Evolutionary conservation across 129 eudicot genomes (phyloP), one percentile per base, ranked within the genome.

Genomic region (Pittosporum tobira): DNA sequence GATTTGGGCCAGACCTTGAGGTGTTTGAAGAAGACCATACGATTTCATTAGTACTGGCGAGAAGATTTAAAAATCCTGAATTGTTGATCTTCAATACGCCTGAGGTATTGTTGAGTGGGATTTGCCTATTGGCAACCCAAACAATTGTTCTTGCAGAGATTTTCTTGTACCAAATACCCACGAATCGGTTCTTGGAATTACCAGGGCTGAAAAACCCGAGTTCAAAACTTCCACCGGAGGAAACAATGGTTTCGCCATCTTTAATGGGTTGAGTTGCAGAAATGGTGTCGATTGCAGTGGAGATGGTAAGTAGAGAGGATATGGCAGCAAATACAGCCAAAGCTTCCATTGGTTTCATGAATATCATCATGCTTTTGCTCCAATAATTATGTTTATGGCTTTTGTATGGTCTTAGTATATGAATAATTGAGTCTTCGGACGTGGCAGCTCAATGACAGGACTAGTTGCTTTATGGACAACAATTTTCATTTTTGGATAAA

Each of bases 81-180:
- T 52, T 48, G 4, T 48, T 62, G 1, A 81, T 26, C 34, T 70
- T 69, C 57, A 84, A 46, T 37, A 66, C 21, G 0, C 85, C 85
- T 13, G 72, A 51, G 6, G 45, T 65, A 47, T 48, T 51, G 1
- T 25, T 44, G 46, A 84, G 46, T 2, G 94, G 88, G 29, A 50
- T 19, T 27, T 65, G 40, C 66, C 87, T 66, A 57, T 80, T 72
- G 25, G 79, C 77, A 5, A 80, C 82, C 79, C 83, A 80, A 64
- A 75, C 79, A 2, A 68, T 71, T 1, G 69, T 72, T 57, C 55
- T 64, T 10, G 21, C 0, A 29, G 73, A 62, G 15, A 73, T 48
- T 10, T 45, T 63, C n/a, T 67, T 66, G 73, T 70, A 81, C 83
- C 83, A 81, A 28, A 81, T 59, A 22, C 87, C 87, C 25, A 81